phyloP scores from a whole-genome alignment of 192 early-diverging fungal genomes.

The Backusella macrospora region DNA sequence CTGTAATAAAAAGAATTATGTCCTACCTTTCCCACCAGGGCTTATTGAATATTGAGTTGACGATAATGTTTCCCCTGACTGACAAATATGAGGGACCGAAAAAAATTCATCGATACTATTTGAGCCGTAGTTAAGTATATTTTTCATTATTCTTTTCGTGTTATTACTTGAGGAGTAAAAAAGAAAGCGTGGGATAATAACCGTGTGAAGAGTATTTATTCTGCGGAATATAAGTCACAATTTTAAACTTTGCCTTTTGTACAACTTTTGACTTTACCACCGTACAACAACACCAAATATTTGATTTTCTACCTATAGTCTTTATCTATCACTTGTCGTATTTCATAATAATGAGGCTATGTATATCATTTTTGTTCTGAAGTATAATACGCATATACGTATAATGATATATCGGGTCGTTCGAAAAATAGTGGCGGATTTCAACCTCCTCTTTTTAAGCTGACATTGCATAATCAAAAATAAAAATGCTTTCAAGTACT shows the following conservation, averaged over 20 bases:
- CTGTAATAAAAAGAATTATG: neutral
- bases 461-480: too few relatives aligned
- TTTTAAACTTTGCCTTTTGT: too few relatives aligned
- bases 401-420: too few relatives aligned
- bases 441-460: too few relatives aligned
- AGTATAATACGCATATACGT: neutral
- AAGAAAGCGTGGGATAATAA: constrained; percentile 1
- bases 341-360: neutral
- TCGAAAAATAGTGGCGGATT: too few relatives aligned
- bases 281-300: neutral
- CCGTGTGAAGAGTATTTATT: neutral
- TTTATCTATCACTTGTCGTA: neutral
- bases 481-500: too few relatives aligned
- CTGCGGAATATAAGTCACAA: too few relatives aligned
- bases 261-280: neutral
- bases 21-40: constrained; percentile 71
- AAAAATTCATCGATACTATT: constrained; percentile 84
- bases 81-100: constrained; percentile 70
- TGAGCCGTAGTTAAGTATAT: constrained; percentile 69
- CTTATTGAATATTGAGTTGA: constrained; percentile 53
- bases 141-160: constrained; percentile 24
- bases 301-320: neutral
- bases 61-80: constrained; percentile 51
- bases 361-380: neutral
- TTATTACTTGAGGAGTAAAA: neutral